Conservation (phyloP, 306 rosid species). For the Sicyos edulis region DNA sequence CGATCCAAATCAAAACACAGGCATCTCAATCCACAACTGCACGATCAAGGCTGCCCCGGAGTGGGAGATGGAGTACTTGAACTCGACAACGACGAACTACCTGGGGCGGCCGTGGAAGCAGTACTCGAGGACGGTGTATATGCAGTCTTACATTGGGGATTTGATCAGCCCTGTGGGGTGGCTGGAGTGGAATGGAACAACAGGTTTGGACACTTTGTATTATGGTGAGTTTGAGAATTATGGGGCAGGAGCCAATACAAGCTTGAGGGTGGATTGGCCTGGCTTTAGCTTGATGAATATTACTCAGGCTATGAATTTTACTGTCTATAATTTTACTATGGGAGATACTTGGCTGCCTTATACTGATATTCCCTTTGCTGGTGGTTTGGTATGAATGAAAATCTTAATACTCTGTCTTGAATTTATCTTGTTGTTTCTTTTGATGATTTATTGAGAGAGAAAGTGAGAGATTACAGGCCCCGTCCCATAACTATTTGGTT, state of each 20-base stretch:
- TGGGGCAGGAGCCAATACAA: slow-evolving; percentile 64
- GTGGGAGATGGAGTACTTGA: slow-evolving; percentile 26
- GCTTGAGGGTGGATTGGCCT: slow-evolving; percentile 52
- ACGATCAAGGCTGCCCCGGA: slow-evolving; percentile 52
- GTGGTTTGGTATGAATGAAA: slow-evolving; percentile 34
- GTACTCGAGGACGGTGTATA: slow-evolving; percentile 63
- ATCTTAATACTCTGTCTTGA: not conserved
- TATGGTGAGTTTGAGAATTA: slow-evolving; percentile 62
- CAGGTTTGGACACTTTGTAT: slow-evolving; percentile 52
- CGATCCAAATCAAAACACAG: slow-evolving; percentile 60
- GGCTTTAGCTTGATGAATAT: slow-evolving; percentile 54
- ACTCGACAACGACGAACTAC: slow-evolving; percentile 24
- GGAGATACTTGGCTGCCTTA: slow-evolving; percentile 69
- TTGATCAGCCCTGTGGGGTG: slow-evolving; percentile 53
- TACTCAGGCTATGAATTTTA: slow-evolving; percentile 59
- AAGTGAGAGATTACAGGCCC: not conserved
- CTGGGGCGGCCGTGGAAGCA: slow-evolving; percentile 65
- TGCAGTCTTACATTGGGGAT: slow-evolving; percentile 66
- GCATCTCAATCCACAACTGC: slow-evolving; percentile 75
- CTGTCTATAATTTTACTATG: slow-evolving; percentile 51
- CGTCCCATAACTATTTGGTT: too few relatives aligned
- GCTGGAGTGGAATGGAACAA: slow-evolving; percentile 67
- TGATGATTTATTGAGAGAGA: not conserved
- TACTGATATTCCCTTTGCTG: slow-evolving; percentile 52
- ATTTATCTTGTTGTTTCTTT: not conserved